These are phyloP conservation scores for Neofusicoccum sp. DNA, from an alignment of 2,329 filamentous ascomycete genomes.

Conservation along the genomic window DNA sequence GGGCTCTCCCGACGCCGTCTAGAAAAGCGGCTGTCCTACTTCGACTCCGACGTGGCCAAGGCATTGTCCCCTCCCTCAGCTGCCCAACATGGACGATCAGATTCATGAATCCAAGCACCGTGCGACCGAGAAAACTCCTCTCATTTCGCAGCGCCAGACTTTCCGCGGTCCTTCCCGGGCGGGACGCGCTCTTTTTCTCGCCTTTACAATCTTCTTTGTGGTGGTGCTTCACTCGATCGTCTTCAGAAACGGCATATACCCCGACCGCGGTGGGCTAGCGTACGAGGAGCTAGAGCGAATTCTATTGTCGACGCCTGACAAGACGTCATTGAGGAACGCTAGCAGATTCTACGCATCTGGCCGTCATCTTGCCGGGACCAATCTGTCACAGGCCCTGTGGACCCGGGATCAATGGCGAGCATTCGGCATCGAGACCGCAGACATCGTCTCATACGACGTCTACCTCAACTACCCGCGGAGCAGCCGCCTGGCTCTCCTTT, in stretches of 20 bases:
- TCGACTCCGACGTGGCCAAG: too few relatives aligned
- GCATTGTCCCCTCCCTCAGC: too few relatives aligned
- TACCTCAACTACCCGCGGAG: slow-evolving; percentile 56
- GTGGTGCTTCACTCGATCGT: slow-evolving; percentile 23
- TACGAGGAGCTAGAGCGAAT: slow-evolving; percentile 60
- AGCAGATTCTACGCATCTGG: slow-evolving; percentile 58
- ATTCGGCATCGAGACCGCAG: slow-evolving; percentile 49
- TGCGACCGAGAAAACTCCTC: too few relatives aligned
- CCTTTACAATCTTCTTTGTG: too few relatives aligned
- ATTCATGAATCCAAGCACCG: too few relatives aligned
- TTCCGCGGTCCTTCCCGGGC: too few relatives aligned
- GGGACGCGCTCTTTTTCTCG: too few relatives aligned
- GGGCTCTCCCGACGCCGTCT: too few relatives aligned
- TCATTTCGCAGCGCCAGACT: too few relatives aligned
- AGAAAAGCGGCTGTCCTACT: too few relatives aligned
- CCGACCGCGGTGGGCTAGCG: slow-evolving; percentile 49
- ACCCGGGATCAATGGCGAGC: slow-evolving; percentile 53
- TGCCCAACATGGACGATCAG: too few relatives aligned
- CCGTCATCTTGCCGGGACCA: slow-evolving; percentile 55
- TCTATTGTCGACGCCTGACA: slow-evolving; percentile 53
- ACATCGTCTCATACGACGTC: slow-evolving; percentile 53
- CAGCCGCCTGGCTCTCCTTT: slow-evolving; percentile 49
- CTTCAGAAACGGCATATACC: slow-evolving; percentile 27
- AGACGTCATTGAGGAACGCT: slow-evolving; percentile 51
- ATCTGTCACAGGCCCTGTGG: slow-evolving; percentile 55